Base-by-base conservation (phyloP, 345 rosid species). In the Durio zibethinus region DNA sequence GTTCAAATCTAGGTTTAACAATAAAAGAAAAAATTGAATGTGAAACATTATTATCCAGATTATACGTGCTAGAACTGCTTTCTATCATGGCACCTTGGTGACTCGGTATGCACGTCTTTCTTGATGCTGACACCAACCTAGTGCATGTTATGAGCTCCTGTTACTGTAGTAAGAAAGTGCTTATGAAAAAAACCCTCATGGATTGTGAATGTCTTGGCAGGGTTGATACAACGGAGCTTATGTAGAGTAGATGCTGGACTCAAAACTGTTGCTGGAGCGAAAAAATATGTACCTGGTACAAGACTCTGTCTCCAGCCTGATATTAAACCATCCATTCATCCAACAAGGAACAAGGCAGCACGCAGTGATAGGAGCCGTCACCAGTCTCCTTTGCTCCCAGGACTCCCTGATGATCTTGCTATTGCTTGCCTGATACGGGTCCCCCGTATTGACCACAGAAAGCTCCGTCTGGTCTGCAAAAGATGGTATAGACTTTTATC, bases 381-480 rank as follows among this genome's bases (percentile, higher is more conserved):
- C 80, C 93, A 87, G 64, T 87, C 89, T 74, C 96, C 93, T 74
- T 79, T 91, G 77, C 89, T 91, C 60, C 96, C 93, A 0, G 93
- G 93, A 57, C 96, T 91, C 25, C 93, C 96, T 0, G 93, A 91
- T 78, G 96, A 89, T 85, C 96, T 91, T 66, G 96, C 96, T 52
- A 88, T 91, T 40, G 93, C 96, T 18, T 91, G 96, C 86, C 86
- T 91, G 15, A 89, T 91, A 71, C 82, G 93, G 29, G 96, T 91
- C 35, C 93, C 92, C n/a, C 76, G 87, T 78, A 82, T 74, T n/a
- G 96, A 91, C 82, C 96, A 91, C 79, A 76, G 93, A 45, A 91
- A 88, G 79, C 90, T 91, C 35, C 90, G 93, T 33, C 80, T 91
- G 29, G 93, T 91, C 66, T 89, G 96, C 87, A 91, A 88, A 82